Base-by-base conservation (phyloP, 257 asterid genomes). In the Paulownia fortunei region DNA sequence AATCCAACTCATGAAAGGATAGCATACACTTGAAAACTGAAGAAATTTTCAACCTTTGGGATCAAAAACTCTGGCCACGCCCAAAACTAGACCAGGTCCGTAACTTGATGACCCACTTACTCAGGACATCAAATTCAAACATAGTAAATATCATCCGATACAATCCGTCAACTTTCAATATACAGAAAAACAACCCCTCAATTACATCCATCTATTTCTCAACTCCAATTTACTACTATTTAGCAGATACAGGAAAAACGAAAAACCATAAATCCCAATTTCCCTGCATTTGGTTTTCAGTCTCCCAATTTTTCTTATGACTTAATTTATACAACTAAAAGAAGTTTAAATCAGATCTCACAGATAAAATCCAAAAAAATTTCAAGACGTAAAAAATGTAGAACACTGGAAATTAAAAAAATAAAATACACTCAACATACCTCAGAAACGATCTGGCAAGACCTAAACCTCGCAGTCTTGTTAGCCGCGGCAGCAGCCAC, bases 391-490 rank as follows among this genome's bases (percentile, higher is more conserved):
- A 3, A 37, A 56, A 66, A 26, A 47, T n/a, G 23, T 5, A 32
- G 10, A 18, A n/a, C 52, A 37, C 23, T n/a, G 8, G 23, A 76
- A 75, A 6, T 8, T 15, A 23, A 69, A 36, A 26, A 58, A 7
- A 60, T 70, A 16, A 79, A 21, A 64, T 2, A 59, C 3, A 27
- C 2, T 60, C 2, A 44, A 19, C 74, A 52, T 70, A 93, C 98
- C 99, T 95, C 99, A 51, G 98, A 95, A 75, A 90, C 84, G 36
- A 93, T 93, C 93, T 91, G 97, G 56, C 99, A 95, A 74, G 97
- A 97, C 82, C 97, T 82, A 68, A 82, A 90, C 86, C 99, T 87
- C 37, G 86, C 93, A 32, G 91, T 91, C 81, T 81, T 93, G 77
- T 84, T 86, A 55, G 92, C 89, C 8, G 98, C 97, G 0, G 51